Conservation (phyloP, 2,329 filamentous ascomycete species). For the Neocatenulostroma microsporum region DNA sequence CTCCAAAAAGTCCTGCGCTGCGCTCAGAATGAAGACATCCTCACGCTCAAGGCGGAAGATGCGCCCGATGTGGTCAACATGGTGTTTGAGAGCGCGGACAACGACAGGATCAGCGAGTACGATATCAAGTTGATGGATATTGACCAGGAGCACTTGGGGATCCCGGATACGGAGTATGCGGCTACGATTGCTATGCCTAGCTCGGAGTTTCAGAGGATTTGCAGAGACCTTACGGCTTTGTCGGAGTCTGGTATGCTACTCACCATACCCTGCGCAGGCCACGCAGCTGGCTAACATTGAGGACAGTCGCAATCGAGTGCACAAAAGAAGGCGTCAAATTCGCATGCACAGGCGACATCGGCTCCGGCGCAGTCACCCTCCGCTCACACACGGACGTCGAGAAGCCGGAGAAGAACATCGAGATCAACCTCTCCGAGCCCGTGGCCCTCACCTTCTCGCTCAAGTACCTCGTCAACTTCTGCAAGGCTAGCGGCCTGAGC, state of each 20-base stretch:
- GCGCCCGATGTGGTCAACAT: constrained; percentile 92
- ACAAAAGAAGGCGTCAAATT: constrained; percentile 98
- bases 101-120: constrained; percentile 93
- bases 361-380: constrained; percentile 86
- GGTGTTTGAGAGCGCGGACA: constrained; percentile 82
- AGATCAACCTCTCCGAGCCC: constrained; percentile 85
- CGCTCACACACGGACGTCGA: constrained; percentile 83
- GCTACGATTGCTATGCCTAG: constrained; percentile 85
- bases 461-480: constrained; percentile 99
- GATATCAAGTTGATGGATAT: constrained; percentile 99
- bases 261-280: neutral
- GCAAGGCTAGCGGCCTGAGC: constrained; percentile 87
- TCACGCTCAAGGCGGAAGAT: constrained; percentile 97
- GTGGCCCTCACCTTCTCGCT: constrained; percentile 94
- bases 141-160: constrained; percentile 97
- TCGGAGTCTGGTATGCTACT: constrained; percentile 78
- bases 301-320: constrained; percentile 82
- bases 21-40: constrained; percentile 85
- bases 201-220: constrained; percentile 87
- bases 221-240: constrained; percentile 80
- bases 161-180: constrained; percentile 97
- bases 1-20: constrained; percentile 95
- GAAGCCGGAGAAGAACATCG: constrained; percentile 75
- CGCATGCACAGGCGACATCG: constrained; percentile 86
- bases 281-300: neutral